Base-by-base conservation (phyloP, 371 early-diverging fungal species). In the Thermomucor indicae-seudaticae region DNA sequence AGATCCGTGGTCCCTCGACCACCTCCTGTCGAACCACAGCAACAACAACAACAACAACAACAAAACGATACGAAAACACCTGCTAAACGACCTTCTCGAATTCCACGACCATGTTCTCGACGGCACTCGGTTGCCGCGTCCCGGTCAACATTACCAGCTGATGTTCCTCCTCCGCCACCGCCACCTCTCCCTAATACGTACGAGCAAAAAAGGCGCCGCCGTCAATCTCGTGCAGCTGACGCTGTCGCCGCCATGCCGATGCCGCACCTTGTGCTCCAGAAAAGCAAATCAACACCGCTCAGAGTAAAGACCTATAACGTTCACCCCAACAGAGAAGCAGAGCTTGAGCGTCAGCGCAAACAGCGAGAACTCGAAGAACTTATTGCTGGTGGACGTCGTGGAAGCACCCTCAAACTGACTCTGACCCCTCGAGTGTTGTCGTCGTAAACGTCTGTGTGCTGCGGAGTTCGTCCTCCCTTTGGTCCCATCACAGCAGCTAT, bases 391-490 rank as follows among this genome's bases (percentile, higher is more conserved):
- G 51, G 51, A 24, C 56, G 70, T n/a, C 57, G 70, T 29, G 70
- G 62, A 47, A 70, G 75, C 37, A 74, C 75, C 19, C 48, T 74
- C 17, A 74, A 70, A 42, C 48, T 74, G 44, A 65, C 62, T 34
- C 47, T 74, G 41, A 74, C 75, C 47, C 75, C 75, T 41, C 51
- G 51, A n/a, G n/a, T n/a, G n/a, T n/a, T n/a, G n/a, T n/a, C n/a
- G n/a, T n/a, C n/a, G n/a, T n/a, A n/a, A n/a, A n/a, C n/a, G n/a
- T n/a, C n/a, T n/a, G n/a, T n/a, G n/a, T n/a, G n/a, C n/a, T n/a
- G n/a, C n/a, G n/a, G n/a, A n/a, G n/a, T n/a, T n/a, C n/a, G n/a
- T n/a, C n/a, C n/a, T n/a, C n/a, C n/a, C n/a, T n/a, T n/a, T n/a
- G n/a, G n/a, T n/a, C n/a, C n/a, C n/a, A n/a, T n/a, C n/a, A n/a